phyloP scores from a whole-genome alignment of 2,329 filamentous ascomycete genomes.

The Ceratocystis huliohia region DNA sequence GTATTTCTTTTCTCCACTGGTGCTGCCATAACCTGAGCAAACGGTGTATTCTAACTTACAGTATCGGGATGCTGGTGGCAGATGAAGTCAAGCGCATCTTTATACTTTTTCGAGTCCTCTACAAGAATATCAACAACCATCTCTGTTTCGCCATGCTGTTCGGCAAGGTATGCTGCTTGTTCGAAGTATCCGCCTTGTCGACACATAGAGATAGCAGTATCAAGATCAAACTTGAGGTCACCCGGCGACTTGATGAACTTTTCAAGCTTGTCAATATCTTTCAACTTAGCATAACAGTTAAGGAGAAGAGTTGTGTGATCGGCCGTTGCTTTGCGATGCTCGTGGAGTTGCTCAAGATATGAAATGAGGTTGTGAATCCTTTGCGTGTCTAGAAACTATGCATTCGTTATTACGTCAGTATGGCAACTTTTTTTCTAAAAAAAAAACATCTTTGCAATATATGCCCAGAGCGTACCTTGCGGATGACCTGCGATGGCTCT shows the following conservation, averaged over 20 bases:
- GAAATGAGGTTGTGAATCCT: slow-evolving; percentile 94
- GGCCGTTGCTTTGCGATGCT: slow-evolving; percentile 81
- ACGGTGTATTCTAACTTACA: slow-evolving; percentile 36
- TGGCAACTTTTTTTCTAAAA: no score
- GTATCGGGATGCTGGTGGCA: slow-evolving; percentile 70
- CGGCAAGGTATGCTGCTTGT: slow-evolving; percentile 88
- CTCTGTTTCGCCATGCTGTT: slow-evolving; percentile 86
- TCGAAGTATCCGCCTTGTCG: slow-evolving; percentile 93
- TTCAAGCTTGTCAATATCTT: slow-evolving; percentile 92
- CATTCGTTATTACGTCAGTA: no score
- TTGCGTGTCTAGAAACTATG: slow-evolving; percentile 84
- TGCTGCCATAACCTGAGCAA: background rate
- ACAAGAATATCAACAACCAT: slow-evolving; percentile 91
- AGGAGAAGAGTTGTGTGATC: slow-evolving; percentile 90
- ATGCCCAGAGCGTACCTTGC: slow-evolving; percentile 48
- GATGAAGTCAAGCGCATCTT: slow-evolving; percentile 80
- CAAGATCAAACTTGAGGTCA: slow-evolving; percentile 89
- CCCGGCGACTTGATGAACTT: slow-evolving; percentile 92
- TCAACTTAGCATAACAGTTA: slow-evolving; percentile 96
- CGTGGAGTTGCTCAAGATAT: slow-evolving; percentile 90
- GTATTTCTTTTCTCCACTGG: fast-evolving
- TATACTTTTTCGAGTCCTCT: slow-evolving; percentile 84
- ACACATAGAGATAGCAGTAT: slow-evolving; percentile 96
- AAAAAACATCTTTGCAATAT: background rate
- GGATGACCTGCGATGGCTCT: slow-evolving; percentile 88